Evolutionary conservation across 1,139 yeast genomes (phyloP).

Genomic region (Candida dubliniensis): DNA sequence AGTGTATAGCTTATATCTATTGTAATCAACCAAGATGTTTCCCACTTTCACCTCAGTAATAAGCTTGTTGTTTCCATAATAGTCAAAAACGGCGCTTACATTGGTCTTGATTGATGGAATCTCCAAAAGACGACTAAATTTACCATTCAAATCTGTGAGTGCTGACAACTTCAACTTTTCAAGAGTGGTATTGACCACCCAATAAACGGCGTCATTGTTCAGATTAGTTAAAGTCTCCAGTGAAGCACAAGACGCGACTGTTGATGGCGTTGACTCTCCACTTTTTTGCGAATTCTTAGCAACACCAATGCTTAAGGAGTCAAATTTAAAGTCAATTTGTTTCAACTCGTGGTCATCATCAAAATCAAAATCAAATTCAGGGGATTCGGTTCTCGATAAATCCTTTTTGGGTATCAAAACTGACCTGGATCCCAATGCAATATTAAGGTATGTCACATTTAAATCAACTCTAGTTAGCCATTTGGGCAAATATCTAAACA

Average conservation of each 20-base stretch:
- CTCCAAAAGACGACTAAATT: conserved; percentile 7
- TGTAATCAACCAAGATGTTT: conserved; percentile 36
- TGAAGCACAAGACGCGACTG: conserved; percentile 10
- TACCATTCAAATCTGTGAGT: conserved; percentile 3
- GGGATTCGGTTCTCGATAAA: conserved; percentile 27
- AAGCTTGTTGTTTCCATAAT: conserved; percentile 9
- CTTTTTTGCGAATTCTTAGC: conserved; percentile 6
- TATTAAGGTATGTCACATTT: conserved; percentile 26
- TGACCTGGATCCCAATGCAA: conserved; percentile 60
- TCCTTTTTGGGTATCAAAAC: conserved; percentile 51
- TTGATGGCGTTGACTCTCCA: conserved; percentile 4
- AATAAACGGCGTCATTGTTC: conserved; percentile 8
- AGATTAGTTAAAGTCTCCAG: conserved; percentile 14
- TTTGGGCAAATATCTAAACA: conserved; percentile 45
- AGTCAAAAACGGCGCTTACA: conserved; percentile 8
- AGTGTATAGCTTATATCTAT: conserved; percentile 51
- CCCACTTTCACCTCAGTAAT: conserved; percentile 17
- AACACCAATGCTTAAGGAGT: conserved; percentile 5
- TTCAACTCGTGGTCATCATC: conserved; percentile 42
- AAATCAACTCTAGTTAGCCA: conserved; percentile 46
- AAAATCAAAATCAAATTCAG: conserved; percentile 41
- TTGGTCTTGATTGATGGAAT: conserved; percentile 11
- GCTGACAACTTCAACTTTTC: conserved; percentile 11
- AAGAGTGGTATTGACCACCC: conserved; percentile 11
- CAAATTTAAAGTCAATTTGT: conserved; percentile 17